These are phyloP conservation scores for Pleoardoris graminearum DNA, from an alignment of 2,329 filamentous ascomycete species.

Conservation along the genomic window DNA sequence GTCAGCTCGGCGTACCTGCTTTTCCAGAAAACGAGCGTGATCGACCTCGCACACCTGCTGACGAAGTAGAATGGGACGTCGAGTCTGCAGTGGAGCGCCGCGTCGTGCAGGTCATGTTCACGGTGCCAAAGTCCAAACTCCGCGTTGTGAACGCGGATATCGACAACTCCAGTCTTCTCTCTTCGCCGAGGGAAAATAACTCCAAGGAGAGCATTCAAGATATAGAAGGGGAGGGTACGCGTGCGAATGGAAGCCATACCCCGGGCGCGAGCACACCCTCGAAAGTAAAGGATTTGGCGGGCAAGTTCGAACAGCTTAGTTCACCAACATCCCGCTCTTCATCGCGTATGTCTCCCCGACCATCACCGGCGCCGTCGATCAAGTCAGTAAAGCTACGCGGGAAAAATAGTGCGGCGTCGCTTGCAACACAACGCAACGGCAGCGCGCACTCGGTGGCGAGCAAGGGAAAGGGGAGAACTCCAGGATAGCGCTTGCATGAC, in stretches of 20 bases:
- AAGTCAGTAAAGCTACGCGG: slow-evolving; percentile 31
- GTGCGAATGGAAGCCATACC: not conserved
- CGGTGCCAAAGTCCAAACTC: slow-evolving; percentile 82
- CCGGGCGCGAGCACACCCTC: slow-evolving; percentile 17
- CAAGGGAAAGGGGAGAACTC: slow-evolving; percentile 6
- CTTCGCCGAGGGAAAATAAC: slow-evolving; percentile 25
- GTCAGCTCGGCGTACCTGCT: slow-evolving; percentile 26
- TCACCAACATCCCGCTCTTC: slow-evolving; percentile 9
- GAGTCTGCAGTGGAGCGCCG: slow-evolving; percentile 52
- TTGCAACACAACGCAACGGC: slow-evolving; percentile 11
- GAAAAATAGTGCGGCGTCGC: slow-evolving; percentile 19
- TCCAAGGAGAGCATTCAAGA: slow-evolving; percentile 18
- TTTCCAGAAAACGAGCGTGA: slow-evolving; percentile 10
- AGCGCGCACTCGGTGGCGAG: slow-evolving; percentile 2
- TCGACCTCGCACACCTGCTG: slow-evolving; percentile 35
- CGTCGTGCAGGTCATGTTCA: slow-evolving; percentile 75
- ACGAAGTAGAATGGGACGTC: slow-evolving; percentile 56
- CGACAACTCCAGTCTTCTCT: slow-evolving; percentile 34
- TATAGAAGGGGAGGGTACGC: slow-evolving; percentile 9
- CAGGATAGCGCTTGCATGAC: not conserved
- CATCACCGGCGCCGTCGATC: slow-evolving; percentile 26
- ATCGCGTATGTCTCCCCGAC: slow-evolving; percentile 19
- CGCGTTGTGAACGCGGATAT: slow-evolving; percentile 75
- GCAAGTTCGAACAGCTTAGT: slow-evolving; percentile 34
- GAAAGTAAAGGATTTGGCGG: slow-evolving; percentile 36